Evolutionary conservation across 1,139 yeast genomes (phyloP).

Genomic region (Trichomonascaceae sp.): DNA sequence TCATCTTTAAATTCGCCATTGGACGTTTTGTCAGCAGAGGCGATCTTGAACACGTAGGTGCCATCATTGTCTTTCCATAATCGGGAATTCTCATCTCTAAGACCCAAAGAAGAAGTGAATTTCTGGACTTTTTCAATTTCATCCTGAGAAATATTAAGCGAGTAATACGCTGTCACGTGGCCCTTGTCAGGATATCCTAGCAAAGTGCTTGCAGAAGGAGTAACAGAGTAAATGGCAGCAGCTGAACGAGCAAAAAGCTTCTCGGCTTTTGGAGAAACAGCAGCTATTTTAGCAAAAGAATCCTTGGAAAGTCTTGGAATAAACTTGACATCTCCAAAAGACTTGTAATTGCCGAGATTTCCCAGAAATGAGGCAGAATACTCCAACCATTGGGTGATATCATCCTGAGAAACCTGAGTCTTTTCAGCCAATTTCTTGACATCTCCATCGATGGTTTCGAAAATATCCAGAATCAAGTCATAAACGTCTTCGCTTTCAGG

Average conservation of each 20-base stretch:
- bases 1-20: slow-evolving; percentile 19
- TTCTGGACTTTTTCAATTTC: slow-evolving; percentile 65
- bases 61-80: slow-evolving; percentile 38
- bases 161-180: slow-evolving; percentile 68
- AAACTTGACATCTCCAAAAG: slow-evolving; percentile 84
- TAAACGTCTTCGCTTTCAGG: slow-evolving; percentile 72
- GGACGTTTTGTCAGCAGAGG: slow-evolving; percentile 27
- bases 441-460: slow-evolving; percentile 46
- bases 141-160: slow-evolving; percentile 45
- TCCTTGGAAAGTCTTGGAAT: slow-evolving; percentile 53
- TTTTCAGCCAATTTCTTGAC: slow-evolving; percentile 37
- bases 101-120: slow-evolving; percentile 52
- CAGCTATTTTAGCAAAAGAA: slow-evolving; percentile 45
- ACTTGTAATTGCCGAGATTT: slow-evolving; percentile 80
- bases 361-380: slow-evolving; percentile 75
- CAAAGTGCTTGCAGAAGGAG: slow-evolving; percentile 42
- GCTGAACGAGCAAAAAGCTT: slow-evolving; percentile 42
- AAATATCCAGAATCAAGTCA: slow-evolving; percentile 59
- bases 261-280: slow-evolving; percentile 35
- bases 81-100: slow-evolving; percentile 81
- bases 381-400: slow-evolving; percentile 47
- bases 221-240: slow-evolving; percentile 47
- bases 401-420: slow-evolving; percentile 31
- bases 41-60: slow-evolving; percentile 25
- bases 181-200: slow-evolving; percentile 78